phyloP scores from a whole-genome alignment of 75 land plant species.

The Picea glauca region DNA sequence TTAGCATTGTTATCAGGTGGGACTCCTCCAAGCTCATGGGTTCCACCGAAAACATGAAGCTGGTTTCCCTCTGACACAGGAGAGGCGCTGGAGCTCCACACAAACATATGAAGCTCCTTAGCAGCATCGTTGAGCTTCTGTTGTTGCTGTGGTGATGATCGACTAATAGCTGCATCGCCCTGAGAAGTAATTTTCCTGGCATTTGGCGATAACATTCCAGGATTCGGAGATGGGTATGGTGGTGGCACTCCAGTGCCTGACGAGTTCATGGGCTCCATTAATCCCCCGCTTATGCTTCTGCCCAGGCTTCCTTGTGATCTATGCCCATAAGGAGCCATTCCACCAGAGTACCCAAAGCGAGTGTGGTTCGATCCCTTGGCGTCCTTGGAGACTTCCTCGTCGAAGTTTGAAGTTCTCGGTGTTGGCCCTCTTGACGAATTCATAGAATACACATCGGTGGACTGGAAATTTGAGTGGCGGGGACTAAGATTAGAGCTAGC shows the following conservation, averaged over 20 bases:
- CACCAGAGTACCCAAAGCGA: background rate
- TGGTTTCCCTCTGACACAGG: slow-evolving; percentile 84
- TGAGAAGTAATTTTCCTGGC: background rate
- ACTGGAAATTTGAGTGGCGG: slow-evolving; percentile 31
- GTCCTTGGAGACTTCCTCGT: slow-evolving; percentile 34
- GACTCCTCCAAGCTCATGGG: slow-evolving; percentile 38
- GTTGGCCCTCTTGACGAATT: slow-evolving; percentile 18
- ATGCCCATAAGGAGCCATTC: slow-evolving; percentile 4
- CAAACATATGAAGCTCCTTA: slow-evolving; percentile 98
- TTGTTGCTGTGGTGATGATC: slow-evolving; percentile 5
- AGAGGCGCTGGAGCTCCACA: slow-evolving; percentile 98
- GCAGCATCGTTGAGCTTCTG: slow-evolving; percentile 14
- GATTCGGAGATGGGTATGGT: slow-evolving; percentile 8
- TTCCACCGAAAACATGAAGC: slow-evolving; percentile 37
- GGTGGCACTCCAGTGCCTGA: background rate
- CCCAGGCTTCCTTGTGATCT: slow-evolving; percentile 8
- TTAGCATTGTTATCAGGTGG: background rate
- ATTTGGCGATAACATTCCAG: slow-evolving; percentile 6
- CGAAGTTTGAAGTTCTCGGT: slow-evolving; percentile 58
- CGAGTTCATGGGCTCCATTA: background rate
- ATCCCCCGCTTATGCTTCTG: background rate
- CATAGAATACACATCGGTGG: slow-evolving; percentile 24
- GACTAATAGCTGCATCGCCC: background rate
- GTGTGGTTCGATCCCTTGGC: slow-evolving; percentile 6
- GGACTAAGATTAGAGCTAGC: slow-evolving; percentile 17